Conservation (phyloP, 768 basidiomycete species). For the Lactarius trivialis region DNA sequence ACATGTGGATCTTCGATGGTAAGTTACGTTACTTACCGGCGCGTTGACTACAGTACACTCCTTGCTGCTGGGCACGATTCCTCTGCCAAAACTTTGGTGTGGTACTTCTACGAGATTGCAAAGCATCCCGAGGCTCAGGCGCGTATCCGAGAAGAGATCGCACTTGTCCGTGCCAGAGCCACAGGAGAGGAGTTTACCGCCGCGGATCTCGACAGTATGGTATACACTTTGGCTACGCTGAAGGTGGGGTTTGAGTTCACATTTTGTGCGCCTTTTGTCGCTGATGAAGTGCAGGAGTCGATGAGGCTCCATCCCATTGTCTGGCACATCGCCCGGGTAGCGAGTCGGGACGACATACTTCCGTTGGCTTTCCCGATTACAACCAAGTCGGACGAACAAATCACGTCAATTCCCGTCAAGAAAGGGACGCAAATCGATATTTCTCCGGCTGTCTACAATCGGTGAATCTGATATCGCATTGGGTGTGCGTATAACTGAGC, state of each 20-base stretch:
- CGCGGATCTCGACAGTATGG: slow-evolving; percentile 2
- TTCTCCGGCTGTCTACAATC: background rate
- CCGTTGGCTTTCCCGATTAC: slow-evolving; percentile 10
- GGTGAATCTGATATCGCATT: background rate
- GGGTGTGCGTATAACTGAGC: background rate
- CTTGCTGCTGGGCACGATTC: background rate
- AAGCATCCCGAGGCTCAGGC: slow-evolving; percentile 1
- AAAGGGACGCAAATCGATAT: slow-evolving; percentile 8
- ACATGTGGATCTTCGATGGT: background rate
- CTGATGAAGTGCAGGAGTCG: background rate
- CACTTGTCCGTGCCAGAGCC: background rate
- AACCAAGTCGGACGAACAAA: slow-evolving; percentile 3
- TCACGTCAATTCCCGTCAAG: slow-evolving; percentile 4
- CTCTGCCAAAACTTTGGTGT: background rate
- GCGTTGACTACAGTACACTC: background rate
- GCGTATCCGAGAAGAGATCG: slow-evolving; percentile 18
- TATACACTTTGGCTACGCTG: background rate
- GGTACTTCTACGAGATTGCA: background rate
- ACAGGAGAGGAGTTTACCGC: background rate
- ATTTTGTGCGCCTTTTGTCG: background rate
- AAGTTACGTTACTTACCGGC: background rate
- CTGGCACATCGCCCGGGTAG: background rate
- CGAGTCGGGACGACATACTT: slow-evolving; percentile 4
- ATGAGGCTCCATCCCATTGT: background rate
- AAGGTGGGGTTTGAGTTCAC: background rate